Base-by-base conservation (phyloP, 352 stramenopile genomes). In the Phytophthora europaea region DNA sequence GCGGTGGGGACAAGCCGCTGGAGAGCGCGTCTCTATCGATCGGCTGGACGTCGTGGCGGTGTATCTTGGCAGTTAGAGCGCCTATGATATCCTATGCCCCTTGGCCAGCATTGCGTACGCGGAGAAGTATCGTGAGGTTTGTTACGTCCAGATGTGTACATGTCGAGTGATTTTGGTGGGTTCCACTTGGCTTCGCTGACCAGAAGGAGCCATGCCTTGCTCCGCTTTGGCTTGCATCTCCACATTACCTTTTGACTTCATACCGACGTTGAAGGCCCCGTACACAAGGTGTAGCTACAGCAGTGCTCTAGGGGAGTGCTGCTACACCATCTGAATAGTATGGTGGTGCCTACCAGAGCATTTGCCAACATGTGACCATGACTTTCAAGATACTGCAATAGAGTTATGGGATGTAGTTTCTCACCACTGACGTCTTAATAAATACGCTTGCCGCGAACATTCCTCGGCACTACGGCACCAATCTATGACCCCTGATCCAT, bases 1-100 rank as follows among this genome's bases (percentile, higher is more conserved):
- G 22, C n/a, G 47, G 26, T 26, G 23, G 40, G 40, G 66, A 53
- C 23, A 43, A 59, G 47, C 26, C n/a, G 22, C 6, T 13, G 55
- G 36, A 67, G 40, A 4, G n/a, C 16, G 4, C 20, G 40, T 70
- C 53, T 50, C 22, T 63, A 18, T 48, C 8, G 28, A 64, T 36
- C 62, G 31, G 53, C 63, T 70, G 63, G 63, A 36, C 45, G 50
- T n/a, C 40, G 23, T 52, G 51, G 47, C 10, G 7, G 28, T 45
- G 26, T 55, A 70, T 61, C 68, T 75, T 71, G n/a, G 48, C 20
- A 36, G 36, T 52, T 28, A 10, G 38, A 67, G 34, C 56, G 54
- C 66, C 60, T 68, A 52, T 70, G 59, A 64, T 65, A 53, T 66
- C 61, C 51, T 69, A 59, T 73, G 60, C 59, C 60, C 48, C 38